A percentile compares a stretch with the other conserved stretches of the same genome.
Conservation (phyloP, 495 filamentous ascomycete species). For the Hypoxylon lenormandii region DNA sequence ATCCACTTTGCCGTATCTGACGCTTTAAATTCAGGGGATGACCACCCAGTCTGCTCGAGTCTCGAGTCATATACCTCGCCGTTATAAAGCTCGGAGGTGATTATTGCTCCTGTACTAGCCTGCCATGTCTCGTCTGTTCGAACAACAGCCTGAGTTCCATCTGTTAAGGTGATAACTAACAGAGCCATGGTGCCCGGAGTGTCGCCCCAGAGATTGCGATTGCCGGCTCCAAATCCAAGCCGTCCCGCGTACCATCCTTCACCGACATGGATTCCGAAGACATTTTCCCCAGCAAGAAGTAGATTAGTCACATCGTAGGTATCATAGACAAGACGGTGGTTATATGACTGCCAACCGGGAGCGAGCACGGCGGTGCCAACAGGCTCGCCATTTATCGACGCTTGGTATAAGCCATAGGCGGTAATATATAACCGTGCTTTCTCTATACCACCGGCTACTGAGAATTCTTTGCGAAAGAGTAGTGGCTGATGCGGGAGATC, state of each 20-base stretch:
- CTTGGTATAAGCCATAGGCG: slow-evolving; percentile 63
- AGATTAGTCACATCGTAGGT: slow-evolving; percentile 63
- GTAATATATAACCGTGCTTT: slow-evolving; percentile 64
- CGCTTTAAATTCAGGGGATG: slow-evolving; percentile 31
- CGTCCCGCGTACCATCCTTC: slow-evolving; percentile 69
- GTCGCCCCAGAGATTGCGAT: slow-evolving; percentile 61
- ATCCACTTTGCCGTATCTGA: slow-evolving; percentile 44
- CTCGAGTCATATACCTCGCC: slow-evolving; percentile 64
- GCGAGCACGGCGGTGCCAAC: slow-evolving; percentile 60
- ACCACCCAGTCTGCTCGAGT: slow-evolving; percentile 45
- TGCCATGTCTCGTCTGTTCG: slow-evolving; percentile 62
- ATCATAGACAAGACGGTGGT: slow-evolving; percentile 63
- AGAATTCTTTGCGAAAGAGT: slow-evolving; percentile 47
- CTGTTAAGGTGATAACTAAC: slow-evolving; percentile 49
- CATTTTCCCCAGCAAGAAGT: slow-evolving; percentile 55
- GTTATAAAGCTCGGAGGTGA: slow-evolving; percentile 65
- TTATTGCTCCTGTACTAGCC: slow-evolving; percentile 54
- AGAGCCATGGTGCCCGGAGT: slow-evolving; percentile 60
- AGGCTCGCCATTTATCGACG: slow-evolving; percentile 61
- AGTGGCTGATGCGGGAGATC: slow-evolving; percentile 38
- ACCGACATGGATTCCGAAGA: slow-evolving; percentile 62
- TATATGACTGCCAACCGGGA: slow-evolving; percentile 68
- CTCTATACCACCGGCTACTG: slow-evolving; percentile 18
- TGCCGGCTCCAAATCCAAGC: slow-evolving; percentile 56
- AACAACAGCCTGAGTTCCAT: slow-evolving; percentile 44